Evolutionary conservation across 208 protist species (phyloP).

Genomic region (Leptomonas pyrrhocoris): DNA sequence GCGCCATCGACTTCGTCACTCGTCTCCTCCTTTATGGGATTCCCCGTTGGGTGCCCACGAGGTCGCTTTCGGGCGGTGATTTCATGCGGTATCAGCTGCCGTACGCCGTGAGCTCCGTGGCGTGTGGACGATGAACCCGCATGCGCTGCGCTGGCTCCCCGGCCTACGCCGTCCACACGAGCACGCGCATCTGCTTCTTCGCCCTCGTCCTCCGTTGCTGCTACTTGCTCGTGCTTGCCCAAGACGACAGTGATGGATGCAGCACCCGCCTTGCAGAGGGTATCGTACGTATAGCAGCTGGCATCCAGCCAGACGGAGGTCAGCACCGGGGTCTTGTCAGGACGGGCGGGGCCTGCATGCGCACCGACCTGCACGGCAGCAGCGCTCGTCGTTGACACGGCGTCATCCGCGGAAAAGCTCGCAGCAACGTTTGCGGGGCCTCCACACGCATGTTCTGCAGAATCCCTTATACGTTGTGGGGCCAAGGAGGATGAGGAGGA

Average conservation of each 20-base stretch:
- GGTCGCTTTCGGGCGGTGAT: background rate
- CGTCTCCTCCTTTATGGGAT: background rate
- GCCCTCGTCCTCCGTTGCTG: background rate
- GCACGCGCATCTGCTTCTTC: background rate
- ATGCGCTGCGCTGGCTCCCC: background rate
- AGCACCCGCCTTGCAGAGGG: constrained; percentile 49
- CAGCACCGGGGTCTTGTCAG: constrained; percentile 1
- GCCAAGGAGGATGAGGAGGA: too few relatives aligned
- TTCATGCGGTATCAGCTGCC: constrained; percentile 14
- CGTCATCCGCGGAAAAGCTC: too few relatives aligned
- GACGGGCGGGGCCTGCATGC: background rate
- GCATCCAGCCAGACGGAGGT: constrained; percentile 39
- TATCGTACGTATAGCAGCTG: constrained; percentile 46
- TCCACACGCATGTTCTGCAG: too few relatives aligned
- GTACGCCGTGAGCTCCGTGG: background rate
- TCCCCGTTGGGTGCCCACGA: background rate
- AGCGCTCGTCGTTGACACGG: too few relatives aligned
- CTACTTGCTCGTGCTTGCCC: background rate
- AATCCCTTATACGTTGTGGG: too few relatives aligned
- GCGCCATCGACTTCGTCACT: background rate
- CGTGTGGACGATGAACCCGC: background rate
- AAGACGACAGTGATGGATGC: constrained; percentile 6
- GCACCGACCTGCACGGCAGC: too few relatives aligned
- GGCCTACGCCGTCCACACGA: background rate
- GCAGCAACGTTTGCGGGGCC: too few relatives aligned